Evolutionary conservation across 2,329 filamentous ascomycete species (phyloP).

Genomic region (Trichophyton rubrum): DNA sequence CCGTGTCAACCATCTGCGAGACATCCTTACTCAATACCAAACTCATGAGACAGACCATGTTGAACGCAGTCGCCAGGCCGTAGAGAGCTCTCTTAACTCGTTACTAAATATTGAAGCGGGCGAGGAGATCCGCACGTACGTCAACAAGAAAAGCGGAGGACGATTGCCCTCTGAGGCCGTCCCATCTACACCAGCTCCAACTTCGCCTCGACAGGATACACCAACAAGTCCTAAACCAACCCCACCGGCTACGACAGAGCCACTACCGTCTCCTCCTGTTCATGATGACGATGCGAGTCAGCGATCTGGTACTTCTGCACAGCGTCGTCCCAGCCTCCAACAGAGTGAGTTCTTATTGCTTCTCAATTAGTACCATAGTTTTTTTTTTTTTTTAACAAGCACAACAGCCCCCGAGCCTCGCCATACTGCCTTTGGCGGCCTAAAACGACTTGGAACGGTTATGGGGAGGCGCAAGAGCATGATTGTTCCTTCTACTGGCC

Average conservation of each 20-base stretch:
- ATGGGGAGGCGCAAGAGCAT: slow-evolving; percentile 37
- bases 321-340: slow-evolving; percentile 22
- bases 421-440: slow-evolving; percentile 30
- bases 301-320: slow-evolving; percentile 39
- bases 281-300: slow-evolving; percentile 45
- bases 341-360: slow-evolving; percentile 19
- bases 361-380: not conserved
- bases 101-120: slow-evolving; percentile 77
- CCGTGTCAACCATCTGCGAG: slow-evolving; percentile 76
- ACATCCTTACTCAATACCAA: slow-evolving; percentile 81
- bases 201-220: slow-evolving; percentile 10
- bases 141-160: slow-evolving; percentile 27
- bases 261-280: slow-evolving; percentile 29
- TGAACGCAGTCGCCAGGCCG: slow-evolving; percentile 58
- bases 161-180: slow-evolving; percentile 19
- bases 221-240: slow-evolving; percentile 13
- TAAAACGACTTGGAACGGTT: slow-evolving; percentile 36
- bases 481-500: slow-evolving; percentile 18
- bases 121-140: slow-evolving; percentile 58
- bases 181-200: slow-evolving; percentile 18
- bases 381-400: not conserved
- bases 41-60: slow-evolving; percentile 85
- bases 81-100: slow-evolving; percentile 67
- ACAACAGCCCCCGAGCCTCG: slow-evolving; percentile 27
- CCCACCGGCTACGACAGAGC: slow-evolving; percentile 15